phyloP scores from a whole-genome alignment of 805 yeast genomes.

The Cyberlindnera xishuangbannaensis region DNA sequence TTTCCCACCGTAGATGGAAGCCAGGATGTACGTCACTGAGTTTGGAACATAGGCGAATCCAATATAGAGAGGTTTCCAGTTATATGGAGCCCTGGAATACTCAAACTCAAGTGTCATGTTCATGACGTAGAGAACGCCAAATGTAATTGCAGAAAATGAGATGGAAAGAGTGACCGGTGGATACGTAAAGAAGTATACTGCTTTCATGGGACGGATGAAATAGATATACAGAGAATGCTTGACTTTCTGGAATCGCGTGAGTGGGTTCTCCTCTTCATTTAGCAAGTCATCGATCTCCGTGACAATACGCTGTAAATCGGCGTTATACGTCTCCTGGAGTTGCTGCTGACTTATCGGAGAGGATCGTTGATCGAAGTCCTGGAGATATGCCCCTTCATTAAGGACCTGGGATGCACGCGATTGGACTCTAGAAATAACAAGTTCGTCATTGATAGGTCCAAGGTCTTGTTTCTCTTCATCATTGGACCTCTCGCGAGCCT shows the following conservation, averaged over 20 bases:
- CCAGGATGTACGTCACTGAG: constrained; percentile 68
- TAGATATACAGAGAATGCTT: constrained; percentile 38
- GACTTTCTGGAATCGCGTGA: constrained; percentile 21
- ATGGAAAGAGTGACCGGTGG: constrained; percentile 74
- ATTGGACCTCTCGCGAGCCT: constrained; percentile 4
- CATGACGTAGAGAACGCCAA: constrained; percentile 63
- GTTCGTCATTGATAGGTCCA: not conserved
- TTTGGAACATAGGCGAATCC: constrained; percentile 83
- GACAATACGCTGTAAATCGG: constrained; percentile 22
- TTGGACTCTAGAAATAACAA: constrained; percentile 5
- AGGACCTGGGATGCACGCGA: constrained; percentile 7
- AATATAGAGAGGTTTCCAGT: constrained; percentile 55
- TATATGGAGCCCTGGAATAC: constrained; percentile 62
- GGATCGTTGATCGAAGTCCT: constrained; percentile 8
- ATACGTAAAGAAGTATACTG: constrained; percentile 53
- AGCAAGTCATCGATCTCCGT: constrained; percentile 24
- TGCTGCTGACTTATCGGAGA: constrained; percentile 3
- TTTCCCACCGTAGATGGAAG: constrained; percentile 74
- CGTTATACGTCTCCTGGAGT: constrained; percentile 7
- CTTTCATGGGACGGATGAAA: constrained; percentile 52
- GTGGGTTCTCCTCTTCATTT: constrained; percentile 8
- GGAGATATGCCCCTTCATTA: constrained; percentile 5
- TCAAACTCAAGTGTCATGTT: constrained; percentile 66
- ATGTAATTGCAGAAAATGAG: constrained; percentile 62
- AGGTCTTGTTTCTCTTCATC: constrained; percentile 5